These are phyloP conservation scores for Saccharum hybrid DNA, from an alignment of 202 grass and related monocot genomes.

Conservation along the genomic window DNA sequence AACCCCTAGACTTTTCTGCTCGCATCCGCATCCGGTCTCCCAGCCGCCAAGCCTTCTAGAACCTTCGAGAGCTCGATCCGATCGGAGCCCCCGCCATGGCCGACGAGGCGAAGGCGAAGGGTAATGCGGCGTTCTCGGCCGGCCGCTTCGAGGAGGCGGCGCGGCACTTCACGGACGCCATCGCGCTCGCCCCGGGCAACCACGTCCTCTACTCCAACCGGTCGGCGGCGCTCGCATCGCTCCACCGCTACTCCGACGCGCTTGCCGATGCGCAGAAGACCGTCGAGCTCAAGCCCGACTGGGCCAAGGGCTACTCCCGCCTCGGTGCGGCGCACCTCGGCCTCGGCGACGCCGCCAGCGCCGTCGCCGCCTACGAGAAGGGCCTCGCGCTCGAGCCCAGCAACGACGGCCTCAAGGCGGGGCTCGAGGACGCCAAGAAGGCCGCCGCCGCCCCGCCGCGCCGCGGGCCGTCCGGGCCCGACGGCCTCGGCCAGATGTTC, in stretches of 20 bases:
- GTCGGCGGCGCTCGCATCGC: constrained; percentile 87
- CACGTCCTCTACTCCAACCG: constrained; percentile 99
- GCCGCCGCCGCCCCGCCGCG: constrained; percentile 48
- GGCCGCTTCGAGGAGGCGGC: constrained; percentile 86
- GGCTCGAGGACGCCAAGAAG: constrained; percentile 73
- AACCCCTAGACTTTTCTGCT: background rate
- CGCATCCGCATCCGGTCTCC: background rate
- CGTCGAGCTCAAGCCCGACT: constrained; percentile 90
- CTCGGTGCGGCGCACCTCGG: constrained; percentile 91
- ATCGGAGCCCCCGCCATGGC: constrained; percentile 68
- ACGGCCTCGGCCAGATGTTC: constrained; percentile 86
- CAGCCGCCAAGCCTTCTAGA: constrained; percentile 42
- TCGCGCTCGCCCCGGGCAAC: constrained; percentile 79
- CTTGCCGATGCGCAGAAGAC: constrained; percentile 85
- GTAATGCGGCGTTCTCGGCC: constrained; percentile 91
- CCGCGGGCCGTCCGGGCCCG: constrained; percentile 49
- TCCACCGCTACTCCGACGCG: constrained; percentile 84
- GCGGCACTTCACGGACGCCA: constrained; percentile 89
- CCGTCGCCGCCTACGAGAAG: constrained; percentile 77
- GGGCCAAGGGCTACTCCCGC: constrained; percentile 96
- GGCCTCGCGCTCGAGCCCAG: constrained; percentile 77
- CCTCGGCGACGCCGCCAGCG: constrained; percentile 60
- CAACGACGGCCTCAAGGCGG: constrained; percentile 74
- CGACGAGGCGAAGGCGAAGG: constrained; percentile 92
- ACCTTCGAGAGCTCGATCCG: constrained; percentile 43